These are phyloP conservation scores for Mucor mucedo DNA, from an alignment of 371 early-diverging fungal species.

Conservation along the genomic window DNA sequence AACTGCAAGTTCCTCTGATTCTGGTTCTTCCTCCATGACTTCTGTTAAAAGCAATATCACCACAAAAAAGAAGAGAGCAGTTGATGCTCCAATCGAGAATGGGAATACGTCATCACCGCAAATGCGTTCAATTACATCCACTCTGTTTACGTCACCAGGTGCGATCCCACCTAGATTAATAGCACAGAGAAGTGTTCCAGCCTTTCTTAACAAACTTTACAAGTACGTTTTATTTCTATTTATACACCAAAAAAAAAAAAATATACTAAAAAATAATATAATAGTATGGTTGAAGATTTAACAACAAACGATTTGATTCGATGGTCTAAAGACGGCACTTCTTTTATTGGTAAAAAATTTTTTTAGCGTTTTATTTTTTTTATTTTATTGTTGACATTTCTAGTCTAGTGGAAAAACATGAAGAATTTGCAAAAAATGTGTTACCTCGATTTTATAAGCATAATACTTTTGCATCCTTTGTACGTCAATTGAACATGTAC, in stretches of 20 bases:
- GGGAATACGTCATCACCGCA: constrained; percentile 10
- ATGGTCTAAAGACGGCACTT: constrained; percentile 78
- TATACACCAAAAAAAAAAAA: neutral
- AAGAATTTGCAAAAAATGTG: constrained; percentile 84
- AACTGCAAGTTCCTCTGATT: constrained; percentile 28
- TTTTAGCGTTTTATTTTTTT: constrained; percentile 3
- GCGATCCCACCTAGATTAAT: constrained; percentile 18
- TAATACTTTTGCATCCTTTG: constrained; percentile 92
- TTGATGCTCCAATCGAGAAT: neutral
- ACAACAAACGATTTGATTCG: constrained; percentile 69
- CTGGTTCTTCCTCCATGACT: constrained; percentile 27
- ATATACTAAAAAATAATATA: constrained; percentile 6
- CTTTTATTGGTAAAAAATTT: constrained; percentile 64
- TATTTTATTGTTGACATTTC: neutral
- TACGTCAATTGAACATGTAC: constrained; percentile 94
- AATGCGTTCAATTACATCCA: constrained; percentile 8
- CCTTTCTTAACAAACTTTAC: constrained; percentile 89
- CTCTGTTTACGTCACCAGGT: constrained; percentile 26
- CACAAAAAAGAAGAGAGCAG: constrained; percentile 12
- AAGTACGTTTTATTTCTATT: constrained; percentile 45
- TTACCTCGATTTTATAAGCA: constrained; percentile 91
- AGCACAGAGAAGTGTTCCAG: constrained; percentile 70
- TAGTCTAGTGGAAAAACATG: constrained; percentile 62
- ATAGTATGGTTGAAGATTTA: constrained; percentile 75
- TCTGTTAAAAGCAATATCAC: constrained; percentile 5